Base-by-base conservation (phyloP, 495 filamentous ascomycete species). In the Aspergillus avenaceus region DNA sequence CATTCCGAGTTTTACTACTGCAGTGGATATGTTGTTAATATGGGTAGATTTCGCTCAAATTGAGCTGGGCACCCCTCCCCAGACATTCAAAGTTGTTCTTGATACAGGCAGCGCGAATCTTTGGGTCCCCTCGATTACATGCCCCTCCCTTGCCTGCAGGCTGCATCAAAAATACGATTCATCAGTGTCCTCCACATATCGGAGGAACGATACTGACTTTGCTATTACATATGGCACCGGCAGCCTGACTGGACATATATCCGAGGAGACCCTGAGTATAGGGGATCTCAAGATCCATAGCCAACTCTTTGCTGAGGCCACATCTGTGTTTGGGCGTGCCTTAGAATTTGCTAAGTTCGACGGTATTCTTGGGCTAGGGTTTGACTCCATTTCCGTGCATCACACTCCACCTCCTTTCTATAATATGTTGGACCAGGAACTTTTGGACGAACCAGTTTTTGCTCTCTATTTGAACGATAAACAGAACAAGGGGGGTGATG, bases 21-120 rank as follows among this genome's bases (percentile, higher is more conserved):
- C 5, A 45, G 5, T 11, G 24, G 21, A 13, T 13, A 12, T 52
- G 44, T n/a, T 16, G 6, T 28, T 3, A 24, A 11, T 5, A 14
- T 44, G 13, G 40, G 13, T 61, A 97, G 91, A 98, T 75, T 98
- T 95, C 84, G 95, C 93, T 49, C 89, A 96, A 63, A 95, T 98
- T 67, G 75, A 83, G 49, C 80, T 98, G 61, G 93, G 93, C 59
- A 91, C 85, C 21, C 93, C 93, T 41, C 83, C 93, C 21, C 93
- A 98, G 73, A 73, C 72, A 44, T 98, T 98, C 83, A 98, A 98
- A 78, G 93, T 98, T 53, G 86, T 98, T 51, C 84, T 98, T 47
- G 93, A 98, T 66, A 98, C 93, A 18, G 93, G 93, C 53, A 97
- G 91, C 78, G 97, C 93, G 55, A 98, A 98, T 76, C 79, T 98